These are phyloP conservation scores for Berberis thunbergii DNA, from an alignment of 164 flowering plant genomes.

Conservation along the genomic window DNA sequence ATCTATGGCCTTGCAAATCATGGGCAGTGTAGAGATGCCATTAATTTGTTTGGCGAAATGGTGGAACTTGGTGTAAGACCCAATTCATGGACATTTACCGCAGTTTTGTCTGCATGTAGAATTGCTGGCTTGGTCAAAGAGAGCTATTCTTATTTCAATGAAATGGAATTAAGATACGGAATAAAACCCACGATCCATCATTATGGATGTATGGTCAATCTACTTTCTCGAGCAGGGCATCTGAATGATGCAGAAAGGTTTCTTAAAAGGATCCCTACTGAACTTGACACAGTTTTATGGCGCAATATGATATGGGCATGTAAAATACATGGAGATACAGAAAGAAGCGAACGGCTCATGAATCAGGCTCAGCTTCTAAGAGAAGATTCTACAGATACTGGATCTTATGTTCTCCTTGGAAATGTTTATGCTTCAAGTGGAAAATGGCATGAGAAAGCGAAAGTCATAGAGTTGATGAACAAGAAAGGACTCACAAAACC, in stretches of 20 bases:
- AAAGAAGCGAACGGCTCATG: slow-evolving; percentile 26
- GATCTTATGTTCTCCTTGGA: slow-evolving; percentile 31
- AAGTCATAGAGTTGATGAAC: slow-evolving; percentile 29
- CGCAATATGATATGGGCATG: slow-evolving; percentile 38
- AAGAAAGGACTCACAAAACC: slow-evolving; percentile 29
- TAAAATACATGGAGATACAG: slow-evolving; percentile 28
- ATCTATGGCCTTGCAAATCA: slow-evolving; percentile 38
- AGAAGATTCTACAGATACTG: slow-evolving; percentile 19
- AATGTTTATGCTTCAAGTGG: slow-evolving; percentile 39
- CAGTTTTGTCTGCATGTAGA: slow-evolving; percentile 41
- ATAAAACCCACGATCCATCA: slow-evolving; percentile 37
- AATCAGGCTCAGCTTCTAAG: slow-evolving; percentile 18
- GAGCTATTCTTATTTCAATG: slow-evolving; percentile 19
- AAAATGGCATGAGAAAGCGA: slow-evolving; percentile 40
- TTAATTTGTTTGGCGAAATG: slow-evolving; percentile 28
- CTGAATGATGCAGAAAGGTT: slow-evolving; percentile 37
- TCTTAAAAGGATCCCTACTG: slow-evolving; percentile 32
- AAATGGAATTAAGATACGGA: slow-evolving; percentile 25
- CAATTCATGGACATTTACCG: slow-evolving; percentile 39
- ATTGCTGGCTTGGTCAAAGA: slow-evolving; percentile 31
- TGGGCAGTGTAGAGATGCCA: slow-evolving; percentile 31
- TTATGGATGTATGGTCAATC: slow-evolving; percentile 46
- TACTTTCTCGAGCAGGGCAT: slow-evolving; percentile 34
- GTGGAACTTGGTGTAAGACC: slow-evolving; percentile 14
- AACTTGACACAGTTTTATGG: slow-evolving; percentile 36